A percentile compares a stretch with the other conserved stretches of the same genome.
phyloP scores from a whole-genome alignment of 495 filamentous ascomycete species.

The Penicillium atrosanguineum region DNA sequence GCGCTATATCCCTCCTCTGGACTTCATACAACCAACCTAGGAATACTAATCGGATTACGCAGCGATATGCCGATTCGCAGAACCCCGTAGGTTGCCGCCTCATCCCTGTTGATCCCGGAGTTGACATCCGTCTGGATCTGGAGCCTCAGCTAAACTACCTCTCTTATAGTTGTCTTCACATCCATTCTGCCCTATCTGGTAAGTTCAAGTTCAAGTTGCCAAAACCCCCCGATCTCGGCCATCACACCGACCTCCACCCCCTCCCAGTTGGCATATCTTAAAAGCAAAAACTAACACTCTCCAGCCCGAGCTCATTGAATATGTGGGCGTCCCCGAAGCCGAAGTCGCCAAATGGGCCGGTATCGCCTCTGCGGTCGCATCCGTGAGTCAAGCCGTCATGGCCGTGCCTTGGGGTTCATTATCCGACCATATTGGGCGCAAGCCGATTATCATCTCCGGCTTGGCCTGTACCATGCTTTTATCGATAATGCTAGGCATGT shows the following conservation, averaged over 20 bases:
- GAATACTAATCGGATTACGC: slow-evolving; percentile 3
- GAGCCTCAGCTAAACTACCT: not conserved
- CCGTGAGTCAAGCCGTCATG: slow-evolving; percentile 66
- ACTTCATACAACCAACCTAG: not conserved
- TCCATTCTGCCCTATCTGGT: slow-evolving; percentile 84
- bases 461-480: slow-evolving; percentile 70
- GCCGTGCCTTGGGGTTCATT: slow-evolving; percentile 78
- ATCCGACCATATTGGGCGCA: slow-evolving; percentile 71
- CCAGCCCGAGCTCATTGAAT: slow-evolving; percentile 78
- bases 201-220: slow-evolving; percentile 10
- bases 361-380: slow-evolving; percentile 70
- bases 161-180: slow-evolving; percentile 62
- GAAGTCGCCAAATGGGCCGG: slow-evolving; percentile 78
- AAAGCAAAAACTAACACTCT: not conserved
- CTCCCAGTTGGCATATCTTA: not conserved
- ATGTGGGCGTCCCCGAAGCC: slow-evolving; percentile 67
- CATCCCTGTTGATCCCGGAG: not conserved
- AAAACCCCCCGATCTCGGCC: not conserved
- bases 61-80: slow-evolving; percentile 76
- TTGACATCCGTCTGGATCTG: not conserved
- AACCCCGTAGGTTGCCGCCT: slow-evolving; percentile 52
- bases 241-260: not conserved
- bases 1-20: too few species aligned
- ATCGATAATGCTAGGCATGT: slow-evolving; percentile 75
- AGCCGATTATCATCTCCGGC: slow-evolving; percentile 69